Base-by-base conservation (phyloP, 768 basidiomycete genomes). In the Auricularia sp. region DNA sequence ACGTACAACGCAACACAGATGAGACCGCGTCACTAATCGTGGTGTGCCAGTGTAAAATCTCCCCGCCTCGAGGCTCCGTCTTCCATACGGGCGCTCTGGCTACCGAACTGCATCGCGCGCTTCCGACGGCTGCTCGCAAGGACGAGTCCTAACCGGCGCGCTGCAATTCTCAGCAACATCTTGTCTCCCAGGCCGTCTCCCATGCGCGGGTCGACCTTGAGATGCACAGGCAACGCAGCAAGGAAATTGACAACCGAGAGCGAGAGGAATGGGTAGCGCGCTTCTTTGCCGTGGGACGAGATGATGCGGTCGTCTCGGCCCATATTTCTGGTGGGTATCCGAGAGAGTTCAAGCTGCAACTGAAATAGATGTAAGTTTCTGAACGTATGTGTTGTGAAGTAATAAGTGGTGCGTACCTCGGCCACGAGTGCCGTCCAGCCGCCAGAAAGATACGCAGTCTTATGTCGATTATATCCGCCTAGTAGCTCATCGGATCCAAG, bases 81-180 rank as follows among this genome's bases (percentile, higher is more conserved):
- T 65, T 87, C 85, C 91, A 93, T 92, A 65, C 90, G 78, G 18
- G 91, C 91, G 36, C 91, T 90, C 74, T 87, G 85, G 70, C 84
- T 90, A 18, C 96, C 96, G 76, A 99, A 99, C 71, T 98, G 97
- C 90, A 98, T 97, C 14, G 97, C 97, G 65, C 90, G 74, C 77
- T 99, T 99, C 73, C 89, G 93, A 67, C 91, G 78, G 62, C 69
- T 65, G 66, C 89, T 88, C 4, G 92, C 91, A 67, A 86, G 84
- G 2, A 81, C 74, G 53, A 98, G 77, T 0, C 95, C 94, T n/a
- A 93, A 70, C 67, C 84, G 83, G 66, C 78, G 76, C 42, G 88
- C 85, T 1, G 88, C 86, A 35, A 89, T 72, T 63, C 96, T 77
- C 62, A 98, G 71, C 56, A 99, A 72, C 75, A 89, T 80, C 78